Evolutionary conservation across 495 filamentous ascomycete species (phyloP), one percentile per base, ranked within the genome.

Genomic region (Annulohypoxylon stygium): DNA sequence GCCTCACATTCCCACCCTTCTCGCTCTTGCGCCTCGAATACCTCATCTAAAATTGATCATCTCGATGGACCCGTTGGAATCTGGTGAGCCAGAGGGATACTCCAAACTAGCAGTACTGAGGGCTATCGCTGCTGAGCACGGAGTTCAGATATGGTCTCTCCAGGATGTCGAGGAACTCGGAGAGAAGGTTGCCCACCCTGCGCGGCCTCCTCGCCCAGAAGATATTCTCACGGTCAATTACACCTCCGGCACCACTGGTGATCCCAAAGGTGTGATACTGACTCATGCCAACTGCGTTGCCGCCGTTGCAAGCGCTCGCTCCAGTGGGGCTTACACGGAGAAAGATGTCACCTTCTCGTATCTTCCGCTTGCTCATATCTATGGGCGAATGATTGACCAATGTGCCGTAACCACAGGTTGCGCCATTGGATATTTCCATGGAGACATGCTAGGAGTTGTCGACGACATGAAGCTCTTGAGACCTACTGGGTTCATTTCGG

Each of bases 191-290:
- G 90, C 90, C 33, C 86, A 88, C 36, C 87, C 90, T 48, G 84
- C 87, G 78, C 90, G 89, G 58, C 88, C 91, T 34, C 95, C 96
- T 8, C 82, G 81, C 34, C 88, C 92, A 0, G 87, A 91, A 2
- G 94, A 98, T 76, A 86, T 92, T 75, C 86, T 97, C 64, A 98
- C 96, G 36, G 94, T 99, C 82, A 99, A 98, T 83, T 99, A 99
- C 83, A 99, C 96, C 9, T 97, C 93, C 11, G 96, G 96, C 16
- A 99, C 96, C 9, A 99, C 96, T 0, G 97, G 96, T 6, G 88
- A 92, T 70, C 96, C 96, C 4, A 99, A 99, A 83, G 96, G 96
- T 65, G 96, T 98, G 5, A 85, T 95, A 37, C 82, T 98, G 69
- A 94, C 92, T 3, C 97, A 99, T 76, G 83, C 84, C 71, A 93